Percentiles rank a stretch among this genome's conserved stretches.
Evolutionary conservation across 192 early-diverging fungal species (phyloP).

Genomic region (Kappamyces sp.): DNA sequence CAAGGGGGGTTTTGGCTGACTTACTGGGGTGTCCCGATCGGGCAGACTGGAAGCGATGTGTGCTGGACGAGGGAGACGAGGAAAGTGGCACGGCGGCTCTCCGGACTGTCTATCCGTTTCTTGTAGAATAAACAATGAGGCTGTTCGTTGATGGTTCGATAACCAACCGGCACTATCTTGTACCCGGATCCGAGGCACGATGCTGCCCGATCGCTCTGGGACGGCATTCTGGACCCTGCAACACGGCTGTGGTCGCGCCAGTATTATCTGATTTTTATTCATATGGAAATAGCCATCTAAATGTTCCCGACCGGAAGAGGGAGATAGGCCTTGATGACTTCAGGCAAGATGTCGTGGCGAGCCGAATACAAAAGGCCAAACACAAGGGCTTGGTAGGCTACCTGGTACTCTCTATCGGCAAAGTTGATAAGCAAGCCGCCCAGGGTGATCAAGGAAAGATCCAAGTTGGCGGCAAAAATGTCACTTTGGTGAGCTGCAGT

Average conservation of each 20-base stretch:
- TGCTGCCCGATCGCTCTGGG: too few relatives aligned
- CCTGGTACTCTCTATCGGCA: neutral
- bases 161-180: too few relatives aligned
- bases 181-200: too few relatives aligned
- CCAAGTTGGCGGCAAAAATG: constrained; percentile 20
- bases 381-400: constrained; percentile 17
- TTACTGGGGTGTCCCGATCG: constrained; percentile 62
- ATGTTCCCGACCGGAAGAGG: constrained; percentile 10
- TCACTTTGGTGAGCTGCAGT: neutral
- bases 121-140: too few relatives aligned
- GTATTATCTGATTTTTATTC: too few relatives aligned
- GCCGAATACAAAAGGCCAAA: constrained; percentile 4
- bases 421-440: constrained; percentile 25
- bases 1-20: constrained; percentile 61
- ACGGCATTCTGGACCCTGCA: too few relatives aligned
- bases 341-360: neutral
- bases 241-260: too few relatives aligned
- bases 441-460: constrained; percentile 19
- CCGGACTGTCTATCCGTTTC: too few relatives aligned
- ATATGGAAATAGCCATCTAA: neutral
- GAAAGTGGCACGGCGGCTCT: too few relatives aligned
- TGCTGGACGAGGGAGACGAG: constrained; percentile 61
- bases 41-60: constrained; percentile 76
- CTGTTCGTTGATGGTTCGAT: too few relatives aligned
- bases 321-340: neutral